Evolutionary conservation across 139 green algal genomes (phyloP), one percentile per base, ranked within the genome.

Genomic region (Haematococcus lacustris): DNA sequence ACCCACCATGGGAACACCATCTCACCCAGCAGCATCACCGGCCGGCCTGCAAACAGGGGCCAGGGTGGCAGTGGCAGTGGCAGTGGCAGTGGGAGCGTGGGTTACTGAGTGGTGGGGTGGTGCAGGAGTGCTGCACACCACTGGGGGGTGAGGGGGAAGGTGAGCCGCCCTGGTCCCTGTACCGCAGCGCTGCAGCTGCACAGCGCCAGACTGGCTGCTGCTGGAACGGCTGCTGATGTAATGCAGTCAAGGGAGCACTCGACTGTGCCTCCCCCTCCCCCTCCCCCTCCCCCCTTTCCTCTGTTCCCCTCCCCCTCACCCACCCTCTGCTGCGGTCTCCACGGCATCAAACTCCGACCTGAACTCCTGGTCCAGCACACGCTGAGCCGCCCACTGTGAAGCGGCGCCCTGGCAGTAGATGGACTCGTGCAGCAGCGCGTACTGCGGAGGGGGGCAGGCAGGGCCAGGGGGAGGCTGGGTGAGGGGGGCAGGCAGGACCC

Each of bases 1-100:
- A n/a, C n/a, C n/a, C n/a, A n/a, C n/a, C 88, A 98, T 35, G 93
- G 92, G 78, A 96, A 98, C 37, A 98, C 88, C 88, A 96, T 96
- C 83, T 98, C 93, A 7, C 91, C 91, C 33, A 89, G 96, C 76
- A 97, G 93, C 40, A 83, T 76, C 32, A 97, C 89, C 2, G 79
- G 84, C 34, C 66, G 60, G n/a, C 78, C 85, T 57, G 67, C 70
- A 23, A 33, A 57, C 5, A 34, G 30, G 25, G 34, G 34, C 7
- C 30, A 68, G 25, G n/a, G 61, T 26, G 41, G 61, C 21, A 32
- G 17, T 59, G 13, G 34, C 61, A 47, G 57, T 65, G 57, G 21
- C n/a, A n/a, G n/a, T n/a, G 26, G 17, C 53, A 40, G 34, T 33
- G 28, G 17, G 53, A 63, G 7, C 17, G 25, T 26, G 21, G 32